These are phyloP conservation scores for Jacaranda mimosifolia DNA, from an alignment of 257 asterid species.

Conservation along the genomic window DNA sequence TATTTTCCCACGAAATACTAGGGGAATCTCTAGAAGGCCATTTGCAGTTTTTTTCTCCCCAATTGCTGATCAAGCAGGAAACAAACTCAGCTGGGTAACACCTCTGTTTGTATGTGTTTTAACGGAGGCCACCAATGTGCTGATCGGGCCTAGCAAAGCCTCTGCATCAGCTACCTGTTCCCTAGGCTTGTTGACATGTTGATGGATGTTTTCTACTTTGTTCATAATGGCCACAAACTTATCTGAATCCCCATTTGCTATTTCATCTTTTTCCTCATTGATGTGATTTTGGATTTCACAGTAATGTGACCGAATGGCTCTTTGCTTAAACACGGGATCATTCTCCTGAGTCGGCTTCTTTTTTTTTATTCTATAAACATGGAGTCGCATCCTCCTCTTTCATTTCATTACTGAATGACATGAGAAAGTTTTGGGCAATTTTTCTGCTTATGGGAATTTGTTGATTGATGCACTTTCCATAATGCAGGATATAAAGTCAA, in stretches of 20 bases:
- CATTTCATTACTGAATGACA: constrained; percentile 6
- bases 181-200: constrained; percentile 54
- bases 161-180: constrained; percentile 78
- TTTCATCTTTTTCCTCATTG: constrained; percentile 45
- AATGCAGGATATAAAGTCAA: too few relatives aligned
- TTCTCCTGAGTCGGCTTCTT: not conserved
- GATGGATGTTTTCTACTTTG: constrained; percentile 53
- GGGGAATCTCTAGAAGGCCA: not conserved
- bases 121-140: constrained; percentile 48
- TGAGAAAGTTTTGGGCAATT: too few relatives aligned
- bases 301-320: constrained; percentile 29
- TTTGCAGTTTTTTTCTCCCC: constrained; percentile 7
- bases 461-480: too few relatives aligned
- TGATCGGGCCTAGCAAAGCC: constrained; percentile 53
- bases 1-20: constrained; percentile 40
- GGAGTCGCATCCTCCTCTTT: not conserved
- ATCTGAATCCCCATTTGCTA: constrained; percentile 38
- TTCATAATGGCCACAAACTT: constrained; percentile 49
- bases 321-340: constrained; percentile 14
- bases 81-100: constrained; percentile 51
- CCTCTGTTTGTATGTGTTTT: constrained; percentile 41
- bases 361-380: not conserved
- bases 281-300: constrained; percentile 39
- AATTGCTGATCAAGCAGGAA: constrained; percentile 46
- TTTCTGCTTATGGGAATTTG: too few relatives aligned